These are phyloP conservation scores for Tetragonia tetragonoides DNA, from an alignment of 148 eudicot genomes.

Conservation along the genomic window DNA sequence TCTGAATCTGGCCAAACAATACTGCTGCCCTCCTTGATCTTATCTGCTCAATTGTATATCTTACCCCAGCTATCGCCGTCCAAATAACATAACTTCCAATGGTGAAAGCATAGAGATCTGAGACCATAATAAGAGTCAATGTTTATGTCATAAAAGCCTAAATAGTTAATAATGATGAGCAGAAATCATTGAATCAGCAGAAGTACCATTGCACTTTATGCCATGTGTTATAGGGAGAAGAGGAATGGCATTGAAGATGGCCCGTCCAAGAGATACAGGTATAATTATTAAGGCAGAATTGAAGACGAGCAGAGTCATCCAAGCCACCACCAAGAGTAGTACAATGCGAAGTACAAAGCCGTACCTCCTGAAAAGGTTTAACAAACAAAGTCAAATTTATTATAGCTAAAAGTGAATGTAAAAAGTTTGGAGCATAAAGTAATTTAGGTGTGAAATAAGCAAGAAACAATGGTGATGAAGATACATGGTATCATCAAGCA, in stretches of 20 bases:
- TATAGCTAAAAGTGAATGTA: too few relatives aligned
- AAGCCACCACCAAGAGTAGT: conserved; percentile 77
- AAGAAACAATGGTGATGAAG: too few relatives aligned
- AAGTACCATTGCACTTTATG: conserved; percentile 86
- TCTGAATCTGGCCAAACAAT: conserved; percentile 71
- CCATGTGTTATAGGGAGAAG: conserved; percentile 90
- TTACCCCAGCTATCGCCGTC: conserved; percentile 83
- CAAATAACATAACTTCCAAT: conserved; percentile 96
- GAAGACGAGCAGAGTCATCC: conserved; percentile 92
- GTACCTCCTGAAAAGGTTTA: conserved; percentile 51
- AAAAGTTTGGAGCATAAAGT: too few relatives aligned
- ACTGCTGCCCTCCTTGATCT: conserved; percentile 62
- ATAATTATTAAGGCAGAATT: conserved; percentile 73
- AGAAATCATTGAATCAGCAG: conserved; percentile 15
- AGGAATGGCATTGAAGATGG: conserved; percentile 78
- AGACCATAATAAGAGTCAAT: conserved; percentile 7
- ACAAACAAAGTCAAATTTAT: background rate
- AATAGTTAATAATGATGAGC: background rate
- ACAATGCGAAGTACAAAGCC: conserved; percentile 83
- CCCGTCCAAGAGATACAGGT: conserved; percentile 82
- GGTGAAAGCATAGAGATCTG: conserved; percentile 89
- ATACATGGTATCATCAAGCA: too few relatives aligned
- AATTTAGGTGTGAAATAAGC: too few relatives aligned
- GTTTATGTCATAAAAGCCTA: background rate
- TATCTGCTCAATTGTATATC: conserved; percentile 74